phyloP scores from a whole-genome alignment of 208 protist species.

The Phytomonas sp. region DNA sequence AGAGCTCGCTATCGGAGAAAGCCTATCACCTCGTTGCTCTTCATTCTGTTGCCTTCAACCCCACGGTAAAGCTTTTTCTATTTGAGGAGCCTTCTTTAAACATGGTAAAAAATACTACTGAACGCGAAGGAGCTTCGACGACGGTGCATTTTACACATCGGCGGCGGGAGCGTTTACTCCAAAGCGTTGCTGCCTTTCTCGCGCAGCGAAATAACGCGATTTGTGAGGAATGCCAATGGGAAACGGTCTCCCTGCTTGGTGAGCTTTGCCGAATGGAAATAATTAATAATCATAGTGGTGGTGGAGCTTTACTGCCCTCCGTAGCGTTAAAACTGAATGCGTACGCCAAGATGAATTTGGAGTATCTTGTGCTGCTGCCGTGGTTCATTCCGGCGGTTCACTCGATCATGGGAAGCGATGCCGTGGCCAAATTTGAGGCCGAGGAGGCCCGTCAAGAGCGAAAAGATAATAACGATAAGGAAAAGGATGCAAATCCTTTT shows the following conservation, averaged over 20 bases:
- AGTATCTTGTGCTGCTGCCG: conserved; percentile 57
- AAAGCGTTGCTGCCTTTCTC: conserved; percentile 64
- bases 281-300: conserved; percentile 3
- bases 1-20: conserved; percentile 33
- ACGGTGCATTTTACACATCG: conserved; percentile 10
- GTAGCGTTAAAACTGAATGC: conserved; percentile 53
- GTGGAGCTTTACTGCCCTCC: conserved; percentile 14
- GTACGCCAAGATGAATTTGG: conserved; percentile 57
- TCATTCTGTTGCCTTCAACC: conserved; percentile 72
- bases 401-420: conserved; percentile 26
- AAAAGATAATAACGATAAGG: no score
- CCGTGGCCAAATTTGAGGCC: not conserved
- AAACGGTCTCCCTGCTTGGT: conserved; percentile 66
- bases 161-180: conserved; percentile 46
- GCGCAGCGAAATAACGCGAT: conserved; percentile 63
- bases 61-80: conserved; percentile 73
- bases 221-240: conserved; percentile 66
- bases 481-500: no score
- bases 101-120: not conserved
- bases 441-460: no score
- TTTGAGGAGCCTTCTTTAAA: conserved; percentile 33
- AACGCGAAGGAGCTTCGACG: not conserved
- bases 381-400: conserved; percentile 55
- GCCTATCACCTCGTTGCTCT: conserved; percentile 75
- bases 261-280: conserved; percentile 71